Evolutionary conservation across 352 stramenopile species (phyloP).

Genomic region (Globisporangium nagaii): DNA sequence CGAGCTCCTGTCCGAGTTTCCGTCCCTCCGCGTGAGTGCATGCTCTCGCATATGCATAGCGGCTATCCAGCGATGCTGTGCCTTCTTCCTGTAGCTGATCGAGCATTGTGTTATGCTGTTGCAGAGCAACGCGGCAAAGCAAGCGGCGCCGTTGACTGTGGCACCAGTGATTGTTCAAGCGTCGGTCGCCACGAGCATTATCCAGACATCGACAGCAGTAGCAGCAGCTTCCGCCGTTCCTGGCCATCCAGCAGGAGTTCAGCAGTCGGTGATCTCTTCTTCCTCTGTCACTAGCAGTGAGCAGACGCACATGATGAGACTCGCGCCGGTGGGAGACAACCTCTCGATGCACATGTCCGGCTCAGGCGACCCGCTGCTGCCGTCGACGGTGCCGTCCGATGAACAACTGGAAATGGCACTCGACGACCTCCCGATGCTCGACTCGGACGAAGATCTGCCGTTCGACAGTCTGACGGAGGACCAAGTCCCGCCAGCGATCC

Average conservation of each 20-base stretch:
- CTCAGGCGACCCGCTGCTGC: conserved; percentile 17
- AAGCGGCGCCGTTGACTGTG: conserved; percentile 7
- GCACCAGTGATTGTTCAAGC: conserved; percentile 10
- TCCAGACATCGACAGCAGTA: background rate
- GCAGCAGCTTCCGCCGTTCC: background rate
- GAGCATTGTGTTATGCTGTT: background rate
- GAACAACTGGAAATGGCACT: conserved; percentile 69
- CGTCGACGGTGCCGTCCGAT: conserved; percentile 44
- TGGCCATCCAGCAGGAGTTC: too few relatives aligned
- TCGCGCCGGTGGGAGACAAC: background rate
- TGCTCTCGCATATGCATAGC: background rate
- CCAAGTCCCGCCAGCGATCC: background rate
- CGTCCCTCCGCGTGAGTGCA: conserved; percentile 34
- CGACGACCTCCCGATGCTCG: conserved; percentile 68
- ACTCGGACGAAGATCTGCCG: conserved; percentile 59
- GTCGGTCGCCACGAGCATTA: background rate
- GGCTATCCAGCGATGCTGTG: too few relatives aligned
- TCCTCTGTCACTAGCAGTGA: background rate
- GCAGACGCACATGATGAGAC: background rate
- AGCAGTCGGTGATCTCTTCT: too few relatives aligned
- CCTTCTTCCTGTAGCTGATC: too few relatives aligned
- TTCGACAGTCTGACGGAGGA: conserved; percentile 19
- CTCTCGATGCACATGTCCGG: background rate
- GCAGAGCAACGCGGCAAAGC: conserved; percentile 22
- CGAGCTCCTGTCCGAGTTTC: conserved; percentile 63